Conservation (phyloP, 805 yeast genomes). For the Sugiyamaella americana region DNA sequence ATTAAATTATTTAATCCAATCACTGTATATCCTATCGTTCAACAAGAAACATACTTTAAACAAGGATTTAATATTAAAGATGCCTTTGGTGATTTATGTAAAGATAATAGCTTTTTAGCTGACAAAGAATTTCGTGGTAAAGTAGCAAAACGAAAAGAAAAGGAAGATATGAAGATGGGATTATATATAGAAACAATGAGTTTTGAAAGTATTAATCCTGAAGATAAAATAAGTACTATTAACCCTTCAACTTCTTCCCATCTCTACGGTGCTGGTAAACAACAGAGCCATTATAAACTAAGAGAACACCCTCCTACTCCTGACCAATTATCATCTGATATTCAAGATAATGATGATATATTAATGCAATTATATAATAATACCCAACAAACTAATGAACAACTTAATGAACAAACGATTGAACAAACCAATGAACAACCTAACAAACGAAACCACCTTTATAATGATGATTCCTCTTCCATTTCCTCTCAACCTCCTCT, state of each 20-base stretch:
- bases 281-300: not conserved
- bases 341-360: not conserved
- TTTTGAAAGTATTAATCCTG: not conserved
- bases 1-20: conserved; percentile 18
- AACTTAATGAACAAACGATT: too few relatives aligned
- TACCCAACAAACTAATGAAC: not conserved
- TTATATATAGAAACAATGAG: not conserved
- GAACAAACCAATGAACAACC: not conserved
- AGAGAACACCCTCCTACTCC: not conserved
- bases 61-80: conserved; percentile 14
- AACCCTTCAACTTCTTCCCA: too few relatives aligned
- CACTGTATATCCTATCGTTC: conserved; percentile 19
- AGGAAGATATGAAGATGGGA: not conserved
- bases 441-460: too few relatives aligned
- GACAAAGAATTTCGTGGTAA: conserved; percentile 11
- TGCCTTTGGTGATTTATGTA: conserved; percentile 18
- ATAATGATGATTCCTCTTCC: too few relatives aligned
- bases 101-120: conserved; percentile 7
- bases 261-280: not conserved
- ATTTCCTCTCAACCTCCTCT: not conserved
- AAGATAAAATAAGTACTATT: not conserved
- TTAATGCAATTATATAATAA: not conserved
- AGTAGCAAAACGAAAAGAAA: not conserved
- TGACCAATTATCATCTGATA: not conserved
- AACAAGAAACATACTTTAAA: conserved; percentile 3